Base-by-base conservation (phyloP, 306 rosid genomes). In the Parietaria judaica region DNA sequence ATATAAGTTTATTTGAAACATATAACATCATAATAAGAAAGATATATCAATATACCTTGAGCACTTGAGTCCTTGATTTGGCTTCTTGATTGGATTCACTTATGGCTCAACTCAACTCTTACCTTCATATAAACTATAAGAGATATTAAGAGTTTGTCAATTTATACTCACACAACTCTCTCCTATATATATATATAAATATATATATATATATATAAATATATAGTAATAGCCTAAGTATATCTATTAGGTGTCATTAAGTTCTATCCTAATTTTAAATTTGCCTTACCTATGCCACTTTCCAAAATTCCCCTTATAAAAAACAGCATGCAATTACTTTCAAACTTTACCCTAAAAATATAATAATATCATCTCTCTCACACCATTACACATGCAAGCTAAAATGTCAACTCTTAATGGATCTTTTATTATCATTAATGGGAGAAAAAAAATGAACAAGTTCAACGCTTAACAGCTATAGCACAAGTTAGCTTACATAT, bases 391-490 rank as follows among this genome's bases (percentile, higher is more conserved):
- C 68, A 66, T 78, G 77, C 77, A 66, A 45, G 55, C 61, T 23
- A 63, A 74, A 71, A 76, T 79, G 87, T 81, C 87, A 84, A 84
- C 87, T 72, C 81, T 63, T 74, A 68, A 36, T 50, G 52, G 66
- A 39, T 23, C n/a, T 45, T 16, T 58, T 51, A 3, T 8, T 16
- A 6, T 15, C 3, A 2, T 7, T 54, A 23, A 65, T 23, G 12
- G 16, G 11, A 14, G 43, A 59, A 15, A 5, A 43, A 54, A n/a
- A 52, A 46, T 5, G 23, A 14, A 3, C 51, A 65, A 51, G 59
- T 66, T 72, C 65, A 72, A 74, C 70, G 62, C 69, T 56, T 49
- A 51, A 66, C 69, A 67, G 74, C 65, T 54, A 54, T 34, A 38
- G 66, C 69, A 69, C 54, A 17, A 56, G 70, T 70, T 56, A 53